Evolutionary conservation across 352 stramenopile species (phyloP).

Genomic region (Peronospora tabacina): DNA sequence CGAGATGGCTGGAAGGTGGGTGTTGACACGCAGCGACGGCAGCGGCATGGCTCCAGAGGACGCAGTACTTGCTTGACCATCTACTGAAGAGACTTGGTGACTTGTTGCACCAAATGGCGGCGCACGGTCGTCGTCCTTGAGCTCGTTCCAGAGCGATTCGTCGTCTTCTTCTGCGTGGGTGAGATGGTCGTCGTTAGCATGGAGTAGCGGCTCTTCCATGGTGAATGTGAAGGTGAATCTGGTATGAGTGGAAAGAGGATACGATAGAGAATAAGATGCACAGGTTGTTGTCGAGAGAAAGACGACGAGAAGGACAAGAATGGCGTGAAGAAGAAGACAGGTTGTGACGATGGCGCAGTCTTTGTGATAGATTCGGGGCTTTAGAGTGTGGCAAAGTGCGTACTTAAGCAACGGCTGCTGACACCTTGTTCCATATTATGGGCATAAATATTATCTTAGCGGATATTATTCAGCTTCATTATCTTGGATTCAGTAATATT

Average conservation of each 20-base stretch:
- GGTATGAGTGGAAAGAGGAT: conserved; percentile 7
- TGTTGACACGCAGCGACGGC: conserved; percentile 56
- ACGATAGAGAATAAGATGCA: conserved; percentile 5
- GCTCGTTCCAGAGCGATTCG: conserved; percentile 75
- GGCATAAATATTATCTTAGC: no score
- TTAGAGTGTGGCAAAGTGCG: background rate
- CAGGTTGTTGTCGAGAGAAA: background rate
- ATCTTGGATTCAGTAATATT: no score
- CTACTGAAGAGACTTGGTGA: conserved; percentile 21
- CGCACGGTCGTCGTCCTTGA: conserved; percentile 48
- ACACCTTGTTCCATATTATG: no score
- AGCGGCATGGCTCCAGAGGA: conserved; percentile 20
- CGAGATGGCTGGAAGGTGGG: conserved; percentile 73
- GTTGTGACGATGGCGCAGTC: conserved; percentile 1
- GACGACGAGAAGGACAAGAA: background rate
- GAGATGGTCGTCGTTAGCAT: conserved; percentile 26
- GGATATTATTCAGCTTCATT: no score
- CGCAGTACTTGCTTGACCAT: conserved; percentile 13
- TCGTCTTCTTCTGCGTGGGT: conserved; percentile 42
- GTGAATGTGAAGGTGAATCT: background rate
- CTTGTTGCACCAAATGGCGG: conserved; percentile 18
- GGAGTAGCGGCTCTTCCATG: conserved; percentile 70
- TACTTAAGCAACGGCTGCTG: conserved; percentile 7
- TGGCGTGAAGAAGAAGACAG: background rate
- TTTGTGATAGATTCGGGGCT: conserved; percentile 7